Evolutionary conservation across 2,329 filamentous ascomycete species (phyloP).

Genomic region (Trichophyton rubrum): DNA sequence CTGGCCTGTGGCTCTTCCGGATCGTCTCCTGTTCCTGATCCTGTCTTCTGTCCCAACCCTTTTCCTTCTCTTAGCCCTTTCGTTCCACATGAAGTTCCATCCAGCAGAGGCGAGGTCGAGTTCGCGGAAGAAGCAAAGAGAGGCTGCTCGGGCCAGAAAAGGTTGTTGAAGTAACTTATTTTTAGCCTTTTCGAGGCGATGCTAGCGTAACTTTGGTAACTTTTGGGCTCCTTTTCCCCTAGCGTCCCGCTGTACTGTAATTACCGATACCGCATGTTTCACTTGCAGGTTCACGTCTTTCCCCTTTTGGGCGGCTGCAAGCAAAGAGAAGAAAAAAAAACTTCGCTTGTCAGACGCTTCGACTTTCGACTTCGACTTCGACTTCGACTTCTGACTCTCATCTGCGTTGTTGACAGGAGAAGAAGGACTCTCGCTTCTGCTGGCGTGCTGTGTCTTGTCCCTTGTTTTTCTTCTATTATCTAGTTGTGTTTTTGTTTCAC

Average conservation of each 20-base stretch:
- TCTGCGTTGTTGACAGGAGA: not conserved
- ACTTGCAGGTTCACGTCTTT: constrained; percentile 4
- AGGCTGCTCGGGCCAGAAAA: not conserved
- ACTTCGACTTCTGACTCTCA: not conserved
- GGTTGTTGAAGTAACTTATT: not conserved
- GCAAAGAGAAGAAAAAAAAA: not conserved
- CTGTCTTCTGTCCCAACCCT: not conserved
- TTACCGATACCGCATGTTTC: constrained; percentile 1
- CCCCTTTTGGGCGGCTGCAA: not conserved
- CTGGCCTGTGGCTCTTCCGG: not conserved
- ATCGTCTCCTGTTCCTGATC: not conserved
- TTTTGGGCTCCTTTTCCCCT: not conserved
- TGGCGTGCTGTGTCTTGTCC: not conserved
- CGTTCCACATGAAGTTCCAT: not conserved
- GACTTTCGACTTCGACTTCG: not conserved
- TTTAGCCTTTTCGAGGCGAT: not conserved
- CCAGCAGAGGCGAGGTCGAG: not conserved
- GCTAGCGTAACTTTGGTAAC: not conserved
- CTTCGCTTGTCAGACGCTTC: not conserved
- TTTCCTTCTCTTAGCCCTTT: no score
- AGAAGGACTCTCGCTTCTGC: not conserved
- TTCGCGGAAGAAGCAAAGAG: not conserved
- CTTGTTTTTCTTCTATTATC: not conserved
- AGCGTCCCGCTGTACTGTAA: not conserved
- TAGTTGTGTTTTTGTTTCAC: not conserved